Percentiles rank a stretch among this genome's conserved stretches.
Evolutionary conservation across 495 filamentous ascomycete genomes (phyloP).

Genomic region (Penicillium angulare): DNA sequence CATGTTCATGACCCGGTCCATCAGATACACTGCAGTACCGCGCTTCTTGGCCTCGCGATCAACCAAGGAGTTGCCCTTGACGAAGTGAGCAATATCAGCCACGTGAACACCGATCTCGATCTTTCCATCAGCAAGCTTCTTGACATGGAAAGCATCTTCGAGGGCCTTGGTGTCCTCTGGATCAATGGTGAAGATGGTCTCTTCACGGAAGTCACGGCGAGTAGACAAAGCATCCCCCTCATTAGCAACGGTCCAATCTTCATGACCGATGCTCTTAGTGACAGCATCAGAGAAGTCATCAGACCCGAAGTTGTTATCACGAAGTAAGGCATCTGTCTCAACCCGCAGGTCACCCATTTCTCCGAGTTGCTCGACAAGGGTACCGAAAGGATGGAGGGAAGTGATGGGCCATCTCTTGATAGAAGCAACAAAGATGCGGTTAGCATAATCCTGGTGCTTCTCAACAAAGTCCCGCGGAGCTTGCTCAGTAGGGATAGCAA

Average conservation of each 20-base stretch:
- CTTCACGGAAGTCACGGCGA: slow-evolving; percentile 87
- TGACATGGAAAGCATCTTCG: slow-evolving; percentile 90
- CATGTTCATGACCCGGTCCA: slow-evolving; percentile 88
- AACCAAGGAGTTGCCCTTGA: slow-evolving; percentile 92
- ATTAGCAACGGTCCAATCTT: slow-evolving; percentile 82
- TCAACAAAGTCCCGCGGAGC: slow-evolving; percentile 97
- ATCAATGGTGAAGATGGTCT: slow-evolving; percentile 90
- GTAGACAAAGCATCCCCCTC: slow-evolving; percentile 76
- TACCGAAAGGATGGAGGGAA: slow-evolving; percentile 97
- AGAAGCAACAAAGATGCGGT: slow-evolving; percentile 96
- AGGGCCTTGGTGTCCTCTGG: slow-evolving; percentile 79
- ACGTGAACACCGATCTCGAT: slow-evolving; percentile 96
- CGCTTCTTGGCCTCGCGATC: slow-evolving; percentile 98
- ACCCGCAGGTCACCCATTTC: slow-evolving; percentile 97
- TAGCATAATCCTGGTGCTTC: slow-evolving; percentile 95
- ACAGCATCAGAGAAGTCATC: slow-evolving; percentile 98
- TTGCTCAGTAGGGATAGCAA: slow-evolving; percentile 97
- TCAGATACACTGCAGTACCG: slow-evolving; percentile 90
- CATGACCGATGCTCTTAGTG: slow-evolving; percentile 83
- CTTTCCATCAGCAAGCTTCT: slow-evolving; percentile 73
- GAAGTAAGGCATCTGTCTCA: slow-evolving; percentile 93
- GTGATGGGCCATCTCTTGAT: slow-evolving; percentile 99
- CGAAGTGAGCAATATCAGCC: slow-evolving; percentile 92
- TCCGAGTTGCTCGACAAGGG: slow-evolving; percentile 92
- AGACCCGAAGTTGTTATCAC: slow-evolving; percentile 97